Conservation (phyloP, 257 asterid species). For the Vinca minor region DNA sequence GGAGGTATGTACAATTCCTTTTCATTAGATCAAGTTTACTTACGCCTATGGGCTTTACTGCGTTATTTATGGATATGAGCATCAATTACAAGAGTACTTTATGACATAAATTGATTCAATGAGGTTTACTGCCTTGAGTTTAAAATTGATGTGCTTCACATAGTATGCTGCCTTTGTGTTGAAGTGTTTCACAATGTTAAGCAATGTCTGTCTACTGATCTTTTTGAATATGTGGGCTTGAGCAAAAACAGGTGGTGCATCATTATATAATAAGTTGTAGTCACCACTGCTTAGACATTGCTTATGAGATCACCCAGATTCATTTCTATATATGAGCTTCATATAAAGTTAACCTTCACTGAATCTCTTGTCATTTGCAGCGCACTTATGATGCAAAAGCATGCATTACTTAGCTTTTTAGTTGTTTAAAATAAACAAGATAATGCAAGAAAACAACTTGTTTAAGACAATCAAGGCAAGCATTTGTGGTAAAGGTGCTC, state of each 20-base stretch:
- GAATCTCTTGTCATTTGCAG: background rate
- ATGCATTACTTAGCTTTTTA: background rate
- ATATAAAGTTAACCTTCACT: background rate
- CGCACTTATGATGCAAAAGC: background rate
- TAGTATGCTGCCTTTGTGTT: background rate
- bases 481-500: background rate
- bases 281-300: background rate
- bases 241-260: background rate
- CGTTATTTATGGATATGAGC: background rate
- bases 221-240: background rate
- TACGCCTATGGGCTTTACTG: background rate
- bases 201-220: background rate
- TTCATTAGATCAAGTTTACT: slow-evolving; percentile 10
- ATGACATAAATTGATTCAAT: no score
- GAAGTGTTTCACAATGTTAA: background rate
- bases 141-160: background rate
- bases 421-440: background rate
- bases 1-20: slow-evolving; percentile 57
- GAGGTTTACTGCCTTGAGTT: background rate
- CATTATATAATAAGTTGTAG: background rate
- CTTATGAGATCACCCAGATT: background rate
- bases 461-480: background rate
- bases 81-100: background rate
- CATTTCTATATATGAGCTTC: background rate
- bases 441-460: background rate